Conservation (phyloP, 139 green algal genomes). For the Chlamydomonas eustigma region DNA sequence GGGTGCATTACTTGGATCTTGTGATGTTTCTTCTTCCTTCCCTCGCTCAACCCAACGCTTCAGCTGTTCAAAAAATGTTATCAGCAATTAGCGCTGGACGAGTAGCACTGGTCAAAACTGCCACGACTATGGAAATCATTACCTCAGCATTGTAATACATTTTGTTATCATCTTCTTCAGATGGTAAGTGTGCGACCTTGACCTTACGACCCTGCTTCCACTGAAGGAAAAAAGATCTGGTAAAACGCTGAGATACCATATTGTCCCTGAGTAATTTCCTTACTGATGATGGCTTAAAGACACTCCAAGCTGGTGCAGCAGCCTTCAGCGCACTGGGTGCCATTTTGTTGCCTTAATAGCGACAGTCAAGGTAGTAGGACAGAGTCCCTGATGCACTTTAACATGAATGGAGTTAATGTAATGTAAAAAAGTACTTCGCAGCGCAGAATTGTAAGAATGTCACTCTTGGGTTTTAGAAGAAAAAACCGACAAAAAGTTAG, state of each 20-base stretch:
- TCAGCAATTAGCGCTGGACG: not conserved
- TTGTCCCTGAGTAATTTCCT: not conserved
- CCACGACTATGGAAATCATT: too few relatives aligned
- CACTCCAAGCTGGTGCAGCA: not conserved
- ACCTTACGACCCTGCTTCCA: not conserved
- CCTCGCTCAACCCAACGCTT: slow-evolving; percentile 40
- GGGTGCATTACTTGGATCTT: slow-evolving; percentile 20
- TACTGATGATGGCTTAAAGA: not conserved
- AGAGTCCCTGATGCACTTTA: too few relatives aligned
- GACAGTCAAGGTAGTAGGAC: too few relatives aligned
- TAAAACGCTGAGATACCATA: not conserved
- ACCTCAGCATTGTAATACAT: slow-evolving; percentile 8
- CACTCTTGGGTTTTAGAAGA: too few relatives aligned
- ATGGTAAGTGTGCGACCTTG: not conserved
- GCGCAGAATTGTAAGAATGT: too few relatives aligned
- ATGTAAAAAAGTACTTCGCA: too few relatives aligned
- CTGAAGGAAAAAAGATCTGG: not conserved
- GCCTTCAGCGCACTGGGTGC: not conserved
- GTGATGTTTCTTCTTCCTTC: slow-evolving; percentile 32
- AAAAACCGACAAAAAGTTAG: too few relatives aligned
- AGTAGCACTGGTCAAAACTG: not conserved
- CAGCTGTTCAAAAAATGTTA: slow-evolving; percentile 17
- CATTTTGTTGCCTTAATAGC: too few relatives aligned
- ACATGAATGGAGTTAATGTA: too few relatives aligned
- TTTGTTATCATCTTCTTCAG: not conserved